phyloP scores from a whole-genome alignment of 2,329 filamentous ascomycete genomes.

The Thielaviopsis musarum region DNA sequence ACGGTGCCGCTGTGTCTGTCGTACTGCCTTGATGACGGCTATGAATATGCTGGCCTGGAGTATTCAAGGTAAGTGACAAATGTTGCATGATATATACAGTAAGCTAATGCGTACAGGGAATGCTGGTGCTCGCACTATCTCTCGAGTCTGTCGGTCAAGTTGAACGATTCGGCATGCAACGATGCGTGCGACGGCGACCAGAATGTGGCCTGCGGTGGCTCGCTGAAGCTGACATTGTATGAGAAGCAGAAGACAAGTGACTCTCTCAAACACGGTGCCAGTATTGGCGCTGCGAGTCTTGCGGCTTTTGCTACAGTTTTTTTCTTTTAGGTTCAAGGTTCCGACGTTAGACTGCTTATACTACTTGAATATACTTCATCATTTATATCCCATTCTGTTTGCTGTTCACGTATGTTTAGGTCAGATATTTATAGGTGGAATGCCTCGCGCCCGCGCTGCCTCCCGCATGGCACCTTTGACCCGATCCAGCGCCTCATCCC shows the following conservation, averaged over 20 bases:
- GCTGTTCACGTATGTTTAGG: neutral
- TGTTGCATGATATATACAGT: neutral
- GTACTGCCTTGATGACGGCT: slow-evolving; percentile 30
- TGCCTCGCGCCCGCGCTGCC: slow-evolving; percentile 38
- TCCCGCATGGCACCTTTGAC: slow-evolving; percentile 35
- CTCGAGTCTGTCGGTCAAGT: slow-evolving; percentile 27
- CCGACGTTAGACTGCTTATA: no score
- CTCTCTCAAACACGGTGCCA: neutral
- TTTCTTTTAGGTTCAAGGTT: neutral
- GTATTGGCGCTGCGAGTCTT: neutral
- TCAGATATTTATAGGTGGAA: slow-evolving; percentile 17
- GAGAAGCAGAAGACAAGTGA: slow-evolving; percentile 11
- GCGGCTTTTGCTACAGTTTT: neutral
- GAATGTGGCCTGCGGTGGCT: slow-evolving; percentile 35
- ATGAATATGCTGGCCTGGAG: slow-evolving; percentile 37
- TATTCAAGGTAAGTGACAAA: slow-evolving; percentile 25
- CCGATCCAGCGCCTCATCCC: slow-evolving; percentile 27
- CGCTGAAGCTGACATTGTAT: slow-evolving; percentile 31
- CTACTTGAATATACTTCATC: no score
- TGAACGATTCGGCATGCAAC: slow-evolving; percentile 32
- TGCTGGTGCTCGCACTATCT: slow-evolving; percentile 41
- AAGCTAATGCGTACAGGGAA: slow-evolving; percentile 24
- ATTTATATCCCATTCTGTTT: neutral
- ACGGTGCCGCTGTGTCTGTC: slow-evolving; percentile 33
- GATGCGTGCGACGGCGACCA: slow-evolving; percentile 36